These are phyloP conservation scores for Pichia sp. DNA, from an alignment of 1,139 yeast genomes.

Conservation along the genomic window DNA sequence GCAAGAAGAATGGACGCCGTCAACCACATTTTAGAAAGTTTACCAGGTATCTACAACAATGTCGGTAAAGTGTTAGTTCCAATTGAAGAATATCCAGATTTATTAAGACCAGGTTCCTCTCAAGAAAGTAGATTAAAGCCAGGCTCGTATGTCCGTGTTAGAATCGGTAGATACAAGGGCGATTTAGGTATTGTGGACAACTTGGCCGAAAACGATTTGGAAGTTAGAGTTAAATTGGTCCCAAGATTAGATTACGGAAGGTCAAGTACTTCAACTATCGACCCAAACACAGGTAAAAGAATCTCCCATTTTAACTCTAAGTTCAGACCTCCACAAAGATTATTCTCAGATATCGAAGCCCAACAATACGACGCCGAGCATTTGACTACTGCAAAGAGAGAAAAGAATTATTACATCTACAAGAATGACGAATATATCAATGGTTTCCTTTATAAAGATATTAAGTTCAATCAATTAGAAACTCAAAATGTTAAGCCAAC, in stretches of 20 bases:
- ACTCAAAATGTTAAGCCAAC: conserved; percentile 86
- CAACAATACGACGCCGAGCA: conserved; percentile 56
- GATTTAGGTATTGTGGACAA: conserved; percentile 94
- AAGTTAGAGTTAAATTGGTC: conserved; percentile 86
- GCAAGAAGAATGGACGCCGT: conserved; percentile 95
- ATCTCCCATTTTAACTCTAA: conserved; percentile 44
- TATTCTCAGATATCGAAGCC: conserved; percentile 74
- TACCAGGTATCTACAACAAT: conserved; percentile 73
- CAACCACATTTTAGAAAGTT: conserved; percentile 81
- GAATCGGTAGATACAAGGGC: conserved; percentile 89
- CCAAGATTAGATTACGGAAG: conserved; percentile 93
- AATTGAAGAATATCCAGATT: conserved; percentile 91
- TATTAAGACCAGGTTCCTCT: conserved; percentile 86
- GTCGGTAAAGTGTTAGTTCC: conserved; percentile 75
- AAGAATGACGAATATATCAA: conserved; percentile 86
- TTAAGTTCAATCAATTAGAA: conserved; percentile 76
- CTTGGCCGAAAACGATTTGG: conserved; percentile 91
- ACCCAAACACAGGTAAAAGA: conserved; percentile 52
- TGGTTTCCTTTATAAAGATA: conserved; percentile 85
- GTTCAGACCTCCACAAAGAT: conserved; percentile 78
- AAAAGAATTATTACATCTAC: conserved; percentile 71
- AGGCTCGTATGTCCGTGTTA: conserved; percentile 88
- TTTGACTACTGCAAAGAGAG: conserved; percentile 56
- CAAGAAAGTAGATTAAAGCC: conserved; percentile 87
- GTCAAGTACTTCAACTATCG: conserved; percentile 36